A percentile compares a stretch with the other conserved stretches of the same genome.
Conservation (phyloP, 495 filamentous ascomycete genomes). For the Copromyces sp. region DNA sequence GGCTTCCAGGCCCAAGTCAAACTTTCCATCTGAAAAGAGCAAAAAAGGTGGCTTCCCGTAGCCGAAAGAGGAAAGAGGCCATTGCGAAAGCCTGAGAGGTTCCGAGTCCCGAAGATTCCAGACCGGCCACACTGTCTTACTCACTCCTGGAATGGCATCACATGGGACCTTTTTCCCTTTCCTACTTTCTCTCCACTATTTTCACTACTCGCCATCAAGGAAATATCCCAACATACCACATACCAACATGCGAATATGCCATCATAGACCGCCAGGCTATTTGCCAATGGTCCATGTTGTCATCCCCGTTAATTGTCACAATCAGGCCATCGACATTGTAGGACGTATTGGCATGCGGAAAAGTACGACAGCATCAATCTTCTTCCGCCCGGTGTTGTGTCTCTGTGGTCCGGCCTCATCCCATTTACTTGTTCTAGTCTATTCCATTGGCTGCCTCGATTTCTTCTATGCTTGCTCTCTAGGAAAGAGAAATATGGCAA, state of each 20-base stretch:
- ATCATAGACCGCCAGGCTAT: background rate
- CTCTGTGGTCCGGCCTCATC: background rate
- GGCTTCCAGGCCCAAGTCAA: background rate
- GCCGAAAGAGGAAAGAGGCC: background rate
- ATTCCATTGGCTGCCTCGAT: background rate
- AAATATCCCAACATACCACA: background rate
- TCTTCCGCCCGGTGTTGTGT: background rate
- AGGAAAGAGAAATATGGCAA: background rate
- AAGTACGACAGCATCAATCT: background rate
- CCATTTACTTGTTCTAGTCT: background rate
- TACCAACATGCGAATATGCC: background rate
- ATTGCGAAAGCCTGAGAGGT: background rate
- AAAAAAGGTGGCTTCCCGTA: background rate
- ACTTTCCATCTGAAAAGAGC: background rate
- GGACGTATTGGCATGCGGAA: conserved; percentile 14
- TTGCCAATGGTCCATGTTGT: background rate
- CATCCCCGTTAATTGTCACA: background rate
- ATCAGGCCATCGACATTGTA: background rate
- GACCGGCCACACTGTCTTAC: background rate
- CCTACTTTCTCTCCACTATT: background rate
- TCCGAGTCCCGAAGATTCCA: background rate
- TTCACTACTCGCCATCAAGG: background rate
- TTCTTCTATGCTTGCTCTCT: background rate
- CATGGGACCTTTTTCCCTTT: background rate
- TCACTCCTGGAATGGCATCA: background rate